Conservation (phyloP, 164 flowering plant species). For the Stephania cephalantha region DNA sequence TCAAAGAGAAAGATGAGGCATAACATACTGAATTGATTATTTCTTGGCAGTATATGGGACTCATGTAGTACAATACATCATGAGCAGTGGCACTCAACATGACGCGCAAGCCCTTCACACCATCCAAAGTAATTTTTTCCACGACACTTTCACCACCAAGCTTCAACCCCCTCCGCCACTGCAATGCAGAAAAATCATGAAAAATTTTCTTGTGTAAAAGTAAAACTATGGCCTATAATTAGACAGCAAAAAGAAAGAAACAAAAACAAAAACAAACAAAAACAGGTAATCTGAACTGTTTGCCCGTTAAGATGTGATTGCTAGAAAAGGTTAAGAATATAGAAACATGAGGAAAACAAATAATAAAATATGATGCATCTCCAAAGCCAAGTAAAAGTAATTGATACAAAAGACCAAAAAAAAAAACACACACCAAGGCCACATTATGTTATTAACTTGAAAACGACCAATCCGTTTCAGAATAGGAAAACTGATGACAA, state of each 20-base stretch:
- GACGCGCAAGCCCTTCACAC: conserved; percentile 80
- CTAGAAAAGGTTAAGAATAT: neutral
- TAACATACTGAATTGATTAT: conserved; percentile 77
- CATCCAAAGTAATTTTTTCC: conserved; percentile 83
- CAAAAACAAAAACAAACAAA: neutral
- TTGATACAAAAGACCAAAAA: too few relatives aligned
- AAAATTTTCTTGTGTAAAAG: neutral
- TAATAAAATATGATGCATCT: neutral
- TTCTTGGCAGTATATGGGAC: conserved; percentile 96
- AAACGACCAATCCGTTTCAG: too few relatives aligned
- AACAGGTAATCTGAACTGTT: neutral
- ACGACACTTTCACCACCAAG: conserved; percentile 94
- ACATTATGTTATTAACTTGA: too few relatives aligned
- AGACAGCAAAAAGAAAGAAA: neutral
- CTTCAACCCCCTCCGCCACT: conserved; percentile 97
- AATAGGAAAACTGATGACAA: too few relatives aligned
- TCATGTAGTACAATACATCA: conserved; percentile 96
- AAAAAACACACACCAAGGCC: too few relatives aligned
- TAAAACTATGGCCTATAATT: neutral
- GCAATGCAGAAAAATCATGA: conserved; percentile 19
- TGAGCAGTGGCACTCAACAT: conserved; percentile 95
- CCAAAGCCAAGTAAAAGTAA: neutral
- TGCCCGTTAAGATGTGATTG: neutral
- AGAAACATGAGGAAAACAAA: neutral
- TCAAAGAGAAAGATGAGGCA: neutral